phyloP scores from a whole-genome alignment of 371 early-diverging fungal genomes.

The Mortierella sp. region DNA sequence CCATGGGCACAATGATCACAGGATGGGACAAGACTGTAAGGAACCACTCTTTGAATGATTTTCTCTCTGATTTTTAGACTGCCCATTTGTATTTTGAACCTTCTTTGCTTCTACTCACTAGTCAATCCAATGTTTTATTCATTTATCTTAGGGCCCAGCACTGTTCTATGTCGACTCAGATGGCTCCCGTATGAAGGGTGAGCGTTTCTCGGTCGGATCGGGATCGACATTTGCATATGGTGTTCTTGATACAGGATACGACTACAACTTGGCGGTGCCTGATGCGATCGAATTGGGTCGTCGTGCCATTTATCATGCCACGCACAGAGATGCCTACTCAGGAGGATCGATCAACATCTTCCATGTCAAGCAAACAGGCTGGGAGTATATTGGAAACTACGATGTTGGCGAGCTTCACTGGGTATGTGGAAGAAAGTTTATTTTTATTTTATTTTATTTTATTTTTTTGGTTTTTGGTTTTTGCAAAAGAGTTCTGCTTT shows the following conservation, averaged over 20 bases:
- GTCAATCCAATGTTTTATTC: not conserved
- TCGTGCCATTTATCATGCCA: slow-evolving; percentile 98
- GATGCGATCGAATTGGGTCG: slow-evolving; percentile 98
- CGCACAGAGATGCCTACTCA: slow-evolving; percentile 98
- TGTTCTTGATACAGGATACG: slow-evolving; percentile 95
- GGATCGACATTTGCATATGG: slow-evolving; percentile 99
- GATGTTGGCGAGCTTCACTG: slow-evolving; percentile 93
- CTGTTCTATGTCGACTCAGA: slow-evolving; percentile 99
- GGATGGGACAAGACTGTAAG: slow-evolving; percentile 98
- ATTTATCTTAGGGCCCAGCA: slow-evolving; percentile 80
- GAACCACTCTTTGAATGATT: not conserved
- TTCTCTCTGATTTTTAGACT: slow-evolving; percentile 3
- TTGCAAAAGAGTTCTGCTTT: too few species aligned
- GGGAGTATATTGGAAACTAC: slow-evolving; percentile 87
- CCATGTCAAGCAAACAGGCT: slow-evolving; percentile 93
- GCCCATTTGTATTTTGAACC: not conserved
- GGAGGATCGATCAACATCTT: slow-evolving; percentile 98
- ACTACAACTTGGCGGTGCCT: slow-evolving; percentile 87
- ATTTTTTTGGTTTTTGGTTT: not conserved
- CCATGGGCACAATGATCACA: slow-evolving; percentile 99
- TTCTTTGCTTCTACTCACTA: not conserved
- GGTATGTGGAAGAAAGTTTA: slow-evolving; percentile 56
- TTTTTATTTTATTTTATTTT: not conserved
- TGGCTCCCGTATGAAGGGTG: slow-evolving; percentile 93
- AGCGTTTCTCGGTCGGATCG: slow-evolving; percentile 98